phyloP scores from a whole-genome alignment of 2,329 filamentous ascomycete species.

The Neophaeococcomyces mojaviensis region DNA sequence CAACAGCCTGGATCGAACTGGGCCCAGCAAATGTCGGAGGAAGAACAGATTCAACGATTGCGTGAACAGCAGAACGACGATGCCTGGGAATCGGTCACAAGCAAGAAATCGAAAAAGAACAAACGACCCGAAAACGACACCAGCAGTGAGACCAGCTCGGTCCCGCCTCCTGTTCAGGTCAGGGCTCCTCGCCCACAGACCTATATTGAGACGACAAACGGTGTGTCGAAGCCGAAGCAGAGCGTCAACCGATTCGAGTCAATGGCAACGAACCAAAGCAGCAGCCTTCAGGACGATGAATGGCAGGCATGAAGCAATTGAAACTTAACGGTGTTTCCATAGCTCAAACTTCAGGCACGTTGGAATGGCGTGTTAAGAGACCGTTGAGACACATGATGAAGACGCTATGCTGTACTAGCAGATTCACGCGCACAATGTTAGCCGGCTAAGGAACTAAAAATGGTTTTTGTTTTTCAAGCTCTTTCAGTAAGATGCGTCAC shows the following conservation, averaged over 20 bases:
- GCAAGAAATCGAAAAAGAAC: conserved; percentile 50
- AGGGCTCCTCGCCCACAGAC: conserved; percentile 3
- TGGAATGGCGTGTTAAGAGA: too few species aligned
- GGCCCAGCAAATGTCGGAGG: conserved; percentile 46
- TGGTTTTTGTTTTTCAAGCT: too few species aligned
- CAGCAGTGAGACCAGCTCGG: conserved; percentile 36
- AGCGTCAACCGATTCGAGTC: conserved; percentile 19
- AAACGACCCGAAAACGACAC: conserved; percentile 35
- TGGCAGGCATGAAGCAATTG: conserved; percentile 18
- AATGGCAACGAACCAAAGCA: conserved; percentile 11
- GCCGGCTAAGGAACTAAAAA: too few species aligned
- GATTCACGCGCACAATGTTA: too few species aligned
- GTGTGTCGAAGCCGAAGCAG: conserved; percentile 9
- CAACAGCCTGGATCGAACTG: conserved; percentile 24
- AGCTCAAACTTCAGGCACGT: background rate
- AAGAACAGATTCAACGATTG: conserved; percentile 54
- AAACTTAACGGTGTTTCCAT: background rate
- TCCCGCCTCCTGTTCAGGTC: background rate
- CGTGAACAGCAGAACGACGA: conserved; percentile 41
- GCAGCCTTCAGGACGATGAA: conserved; percentile 16
- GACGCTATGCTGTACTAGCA: too few species aligned
- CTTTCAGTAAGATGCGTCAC: too few species aligned
- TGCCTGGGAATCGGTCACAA: conserved; percentile 55
- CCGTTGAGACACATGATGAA: too few species aligned
- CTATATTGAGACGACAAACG: conserved; percentile 15